Base-by-base conservation (phyloP, 805 yeast species). In the Candida argentea region DNA sequence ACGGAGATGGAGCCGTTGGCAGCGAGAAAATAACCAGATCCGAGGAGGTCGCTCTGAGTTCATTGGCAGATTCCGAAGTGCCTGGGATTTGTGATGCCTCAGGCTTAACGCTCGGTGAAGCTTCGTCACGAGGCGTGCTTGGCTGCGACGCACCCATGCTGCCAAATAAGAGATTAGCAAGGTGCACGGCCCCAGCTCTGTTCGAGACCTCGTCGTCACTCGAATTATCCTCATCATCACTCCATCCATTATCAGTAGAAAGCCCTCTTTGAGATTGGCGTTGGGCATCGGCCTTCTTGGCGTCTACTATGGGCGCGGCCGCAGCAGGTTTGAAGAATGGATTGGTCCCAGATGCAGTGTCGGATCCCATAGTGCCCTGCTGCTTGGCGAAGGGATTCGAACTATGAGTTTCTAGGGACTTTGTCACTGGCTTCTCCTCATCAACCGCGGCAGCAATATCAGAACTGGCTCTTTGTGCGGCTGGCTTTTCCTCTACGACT, bases 241-340 rank as follows among this genome's bases (percentile, higher is more conserved):
- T 73, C 56, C 67, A 68, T 31, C 57, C 74, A 28, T 55, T 61
- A 22, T 55, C 61, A 16, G 46, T 52, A 6, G 55, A 54, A 23
- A 57, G 42, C 4, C 77, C 77, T 50, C 87, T 64, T 48, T 81
- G 89, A 5, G 82, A 71, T 16, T 69, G 73, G 51, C 91, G 64
- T 50, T 80, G 87, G 2, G 76, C 78, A 31, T 74, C 78, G 16
- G 80, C 71, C 34, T 73, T 71, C 35, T 62, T 62, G 1, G 70
- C 56, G 43, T 77, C 83, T 38, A 75, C 55, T 2, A 41, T 43
- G 4, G 51, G 40, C 6, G 43, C 55, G 5, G 38, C 32, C 5
- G 27, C 28, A 6, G 38, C 32, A 5, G 73, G 69, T 42, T 71
- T 73, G 49, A 77, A 77, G 44, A 77, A 77, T 28, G 84, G 82